Percentiles rank a stretch among this genome's conserved stretches.
Evolutionary conservation across 2,329 filamentous ascomycete species (phyloP).

Genomic region (Calonectria crousiana): DNA sequence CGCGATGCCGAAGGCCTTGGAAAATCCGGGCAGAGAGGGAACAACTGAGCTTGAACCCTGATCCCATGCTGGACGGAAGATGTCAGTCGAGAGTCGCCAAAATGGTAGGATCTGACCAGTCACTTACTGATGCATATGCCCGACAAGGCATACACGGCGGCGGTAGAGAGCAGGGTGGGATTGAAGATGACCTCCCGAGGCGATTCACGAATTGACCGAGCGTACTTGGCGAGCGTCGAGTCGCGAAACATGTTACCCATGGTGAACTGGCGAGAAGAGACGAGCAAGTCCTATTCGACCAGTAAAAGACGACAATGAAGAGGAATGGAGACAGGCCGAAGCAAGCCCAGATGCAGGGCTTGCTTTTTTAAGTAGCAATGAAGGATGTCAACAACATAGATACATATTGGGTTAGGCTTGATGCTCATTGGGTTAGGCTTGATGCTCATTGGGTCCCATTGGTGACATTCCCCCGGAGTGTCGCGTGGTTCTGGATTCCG

Average conservation of each 20-base stretch:
- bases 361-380: not conserved
- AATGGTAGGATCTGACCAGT: not conserved
- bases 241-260: constrained; percentile 24
- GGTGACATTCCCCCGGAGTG: not conserved
- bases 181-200: constrained; percentile 33
- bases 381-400: not conserved
- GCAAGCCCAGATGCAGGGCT: not conserved
- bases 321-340: not conserved
- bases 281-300: not conserved
- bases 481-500: constrained; percentile 12
- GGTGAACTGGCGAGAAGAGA: not conserved
- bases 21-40: constrained; percentile 32
- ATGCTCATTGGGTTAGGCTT: not conserved
- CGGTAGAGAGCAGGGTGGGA: constrained; percentile 15
- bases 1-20: constrained; percentile 24
- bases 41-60: constrained; percentile 34
- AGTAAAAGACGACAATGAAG: not conserved
- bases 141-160: constrained; percentile 29
- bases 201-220: constrained; percentile 24
- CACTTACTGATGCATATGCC: constrained; percentile 32
- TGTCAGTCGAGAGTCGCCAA: not conserved
- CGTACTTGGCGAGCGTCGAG: constrained; percentile 28
- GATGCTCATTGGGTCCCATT: not conserved
- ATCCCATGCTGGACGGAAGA: constrained; percentile 24
- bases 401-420: not conserved